Conservation (phyloP, 768 basidiomycete species). For the Hygrocybe punicea region DNA sequence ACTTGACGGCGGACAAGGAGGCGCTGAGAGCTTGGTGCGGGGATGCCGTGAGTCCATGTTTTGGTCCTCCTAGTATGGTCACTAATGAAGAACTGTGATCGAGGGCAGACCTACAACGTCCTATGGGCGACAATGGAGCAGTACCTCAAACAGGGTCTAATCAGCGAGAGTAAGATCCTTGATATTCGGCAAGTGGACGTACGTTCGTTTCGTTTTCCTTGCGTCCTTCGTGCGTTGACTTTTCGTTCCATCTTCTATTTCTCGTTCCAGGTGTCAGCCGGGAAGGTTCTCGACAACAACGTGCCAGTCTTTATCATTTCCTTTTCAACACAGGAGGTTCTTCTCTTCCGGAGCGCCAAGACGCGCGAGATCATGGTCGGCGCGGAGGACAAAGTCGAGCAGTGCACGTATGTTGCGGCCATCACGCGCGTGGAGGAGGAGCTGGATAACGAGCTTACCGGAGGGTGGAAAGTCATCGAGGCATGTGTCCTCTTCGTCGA, state of each 20-base stretch:
- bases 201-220: conserved; percentile 26
- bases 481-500: conserved; percentile 42
- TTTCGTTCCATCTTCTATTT: background rate
- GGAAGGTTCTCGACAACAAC: conserved; percentile 86
- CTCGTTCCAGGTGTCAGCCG: conserved; percentile 62
- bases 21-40: conserved; percentile 87
- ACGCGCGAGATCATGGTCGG: conserved; percentile 86
- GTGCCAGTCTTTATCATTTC: conserved; percentile 88
- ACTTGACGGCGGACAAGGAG: conserved; percentile 85
- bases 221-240: background rate
- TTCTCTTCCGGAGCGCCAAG: conserved; percentile 86
- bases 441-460: conserved; percentile 87
- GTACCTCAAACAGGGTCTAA: conserved; percentile 83
- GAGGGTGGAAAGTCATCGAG: conserved; percentile 98
- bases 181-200: conserved; percentile 98
- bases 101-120: conserved; percentile 85
- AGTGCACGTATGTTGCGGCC: conserved; percentile 89
- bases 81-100: conserved; percentile 6
- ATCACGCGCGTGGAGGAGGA: conserved; percentile 86
- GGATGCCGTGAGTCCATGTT: conserved; percentile 69
- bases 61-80: background rate
- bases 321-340: conserved; percentile 91
- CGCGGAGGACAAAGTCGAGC: conserved; percentile 86
- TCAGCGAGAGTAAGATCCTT: conserved; percentile 90
- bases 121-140: conserved; percentile 97